Percentiles rank a stretch among this genome's conserved stretches.
These are phyloP conservation scores for Chromera velia DNA, from an alignment of 73 alveolate genomes.

Conservation along the genomic window DNA sequence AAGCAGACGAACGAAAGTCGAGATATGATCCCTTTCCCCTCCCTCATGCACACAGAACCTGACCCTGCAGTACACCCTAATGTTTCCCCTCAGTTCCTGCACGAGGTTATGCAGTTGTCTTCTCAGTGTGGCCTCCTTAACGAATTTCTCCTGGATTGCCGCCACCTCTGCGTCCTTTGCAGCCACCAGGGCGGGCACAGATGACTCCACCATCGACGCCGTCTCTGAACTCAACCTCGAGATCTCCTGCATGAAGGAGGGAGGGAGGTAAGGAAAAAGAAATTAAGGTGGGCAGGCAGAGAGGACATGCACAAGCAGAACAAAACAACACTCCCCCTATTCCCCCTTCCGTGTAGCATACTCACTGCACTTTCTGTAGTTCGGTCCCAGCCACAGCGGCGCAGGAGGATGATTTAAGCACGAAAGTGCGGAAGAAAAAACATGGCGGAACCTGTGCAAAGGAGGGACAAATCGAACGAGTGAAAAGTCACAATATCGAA, in stretches of 20 bases:
- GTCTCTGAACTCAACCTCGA: not conserved
- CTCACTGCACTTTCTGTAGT: too few species aligned
- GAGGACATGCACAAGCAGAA: not conserved
- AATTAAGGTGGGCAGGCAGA: not conserved
- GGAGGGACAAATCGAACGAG: too few species aligned
- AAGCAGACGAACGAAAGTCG: too few species aligned
- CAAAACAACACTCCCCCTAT: too few species aligned
- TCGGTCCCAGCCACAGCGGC: too few species aligned
- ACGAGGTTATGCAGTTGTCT: constrained; percentile 43
- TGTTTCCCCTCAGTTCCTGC: constrained; percentile 80
- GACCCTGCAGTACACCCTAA: constrained; percentile 83
- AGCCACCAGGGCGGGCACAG: not conserved
- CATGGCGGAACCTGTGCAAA: too few species aligned
- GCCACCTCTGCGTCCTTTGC: not conserved
- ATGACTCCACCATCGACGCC: not conserved
- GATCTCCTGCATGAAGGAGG: not conserved
- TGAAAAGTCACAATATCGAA: too few species aligned
- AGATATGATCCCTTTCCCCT: too few species aligned
- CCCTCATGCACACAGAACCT: too few species aligned
- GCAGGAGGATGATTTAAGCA: too few species aligned
- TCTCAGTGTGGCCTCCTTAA: not conserved
- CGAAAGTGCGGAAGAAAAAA: too few species aligned
- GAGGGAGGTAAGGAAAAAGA: not conserved
- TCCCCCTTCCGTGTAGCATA: too few species aligned
- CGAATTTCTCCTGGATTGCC: not conserved